Evolutionary conservation across 306 rosid species (phyloP), one percentile per base, ranked within the genome.

Genomic region (Fragaria vesca): DNA sequence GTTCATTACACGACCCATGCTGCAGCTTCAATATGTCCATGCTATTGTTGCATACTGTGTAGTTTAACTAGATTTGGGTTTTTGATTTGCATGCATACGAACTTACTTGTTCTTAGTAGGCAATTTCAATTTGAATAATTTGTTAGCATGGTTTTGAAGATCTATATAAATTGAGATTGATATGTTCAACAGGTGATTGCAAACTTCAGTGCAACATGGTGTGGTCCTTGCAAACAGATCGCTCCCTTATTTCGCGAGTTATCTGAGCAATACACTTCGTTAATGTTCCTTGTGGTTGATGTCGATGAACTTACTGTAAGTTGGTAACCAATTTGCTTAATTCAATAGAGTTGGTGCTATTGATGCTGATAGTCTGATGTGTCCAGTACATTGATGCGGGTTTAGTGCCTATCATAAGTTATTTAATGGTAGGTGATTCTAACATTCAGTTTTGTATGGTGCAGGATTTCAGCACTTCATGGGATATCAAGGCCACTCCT

Each of bases 401-500:
- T n/a, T 36, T 69, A 48, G 21, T 30, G 34, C 38, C 26, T 32
- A 15, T 40, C 30, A n/a, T 18, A 60, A 57, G 21, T 24, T 45
- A 4, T 30, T 4, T 38, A 62, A 43, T 40, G 20, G 43, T 55
- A 38, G 36, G 65, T 62, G 73, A 51, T 40, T 20, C 42, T 73
- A 28, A 74, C 55, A 24, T 18, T 75, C 1, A 26, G 21, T 46
- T 52, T 83, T 71, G 63, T 70, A 47, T 81, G 74, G 68, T 83
- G 77, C 89, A 96, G 99, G 99, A 96, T 38, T 96, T 96, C 71
- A 93, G 98, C 85, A 81, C 94, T 76, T 83, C 97, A 15, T 96
- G 96, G 99, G 99, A 96, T 76, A 93, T 96, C 69, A 96, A 96
- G 83, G 99, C 98, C 75, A 96, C 99, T 66, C 99, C 99, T 1